These are phyloP conservation scores for Apiospora phragmitis DNA, from an alignment of 2,329 filamentous ascomycete genomes.

Conservation along the genomic window DNA sequence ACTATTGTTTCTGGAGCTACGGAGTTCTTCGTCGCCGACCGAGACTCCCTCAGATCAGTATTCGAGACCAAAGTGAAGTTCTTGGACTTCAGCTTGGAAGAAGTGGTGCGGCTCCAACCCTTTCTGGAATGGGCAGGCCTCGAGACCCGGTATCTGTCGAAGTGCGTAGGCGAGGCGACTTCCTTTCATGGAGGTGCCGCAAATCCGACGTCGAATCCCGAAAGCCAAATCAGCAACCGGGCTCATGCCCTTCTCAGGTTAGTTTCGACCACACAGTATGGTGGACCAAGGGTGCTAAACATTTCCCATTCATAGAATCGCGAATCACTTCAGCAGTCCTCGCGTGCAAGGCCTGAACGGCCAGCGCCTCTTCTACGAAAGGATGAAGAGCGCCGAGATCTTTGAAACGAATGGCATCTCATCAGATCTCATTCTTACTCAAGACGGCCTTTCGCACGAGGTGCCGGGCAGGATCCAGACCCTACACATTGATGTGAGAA, in stretches of 20 bases:
- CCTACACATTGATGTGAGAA: conserved; percentile 17
- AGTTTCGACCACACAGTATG: conserved; percentile 10
- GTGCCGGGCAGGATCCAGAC: conserved; percentile 21
- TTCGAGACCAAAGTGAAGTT: conserved; percentile 33
- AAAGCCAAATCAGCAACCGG: conserved; percentile 11
- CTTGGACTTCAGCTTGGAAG: conserved; percentile 37
- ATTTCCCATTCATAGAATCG: conserved; percentile 23
- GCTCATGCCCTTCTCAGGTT: conserved; percentile 36
- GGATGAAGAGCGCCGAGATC: conserved; percentile 23
- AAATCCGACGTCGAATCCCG: neutral
- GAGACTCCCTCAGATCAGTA: conserved; percentile 23
- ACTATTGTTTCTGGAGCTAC: conserved; percentile 9
- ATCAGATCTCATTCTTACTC: conserved; percentile 26
- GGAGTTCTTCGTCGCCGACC: conserved; percentile 37
- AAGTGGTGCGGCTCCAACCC: conserved; percentile 29
- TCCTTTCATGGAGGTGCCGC: neutral
- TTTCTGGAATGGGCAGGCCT: conserved; percentile 37
- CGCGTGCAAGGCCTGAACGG: conserved; percentile 11
- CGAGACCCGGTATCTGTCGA: conserved; percentile 28
- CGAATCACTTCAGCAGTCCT: conserved; percentile 28
- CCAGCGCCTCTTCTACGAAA: conserved; percentile 22
- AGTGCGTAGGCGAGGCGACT: neutral
- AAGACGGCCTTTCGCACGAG: conserved; percentile 23
- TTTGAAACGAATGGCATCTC: conserved; percentile 34
- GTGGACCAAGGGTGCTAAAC: neutral